phyloP scores from a whole-genome alignment of 768 basidiomycete genomes.

The Termitomyces sp. region DNA sequence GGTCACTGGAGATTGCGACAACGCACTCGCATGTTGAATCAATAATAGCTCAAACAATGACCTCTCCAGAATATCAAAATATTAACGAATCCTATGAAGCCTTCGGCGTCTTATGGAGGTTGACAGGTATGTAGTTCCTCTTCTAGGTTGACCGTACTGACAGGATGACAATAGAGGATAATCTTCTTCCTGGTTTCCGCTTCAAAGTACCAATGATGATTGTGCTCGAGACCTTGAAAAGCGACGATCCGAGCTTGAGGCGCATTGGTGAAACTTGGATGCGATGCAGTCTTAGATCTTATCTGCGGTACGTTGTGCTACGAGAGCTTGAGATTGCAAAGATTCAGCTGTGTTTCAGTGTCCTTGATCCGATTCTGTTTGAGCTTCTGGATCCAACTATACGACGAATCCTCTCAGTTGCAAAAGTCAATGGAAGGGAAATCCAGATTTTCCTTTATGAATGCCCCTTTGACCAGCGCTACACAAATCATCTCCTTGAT shows the following conservation, averaged over 20 bases:
- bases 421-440: slow-evolving; percentile 62
- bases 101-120: slow-evolving; percentile 90
- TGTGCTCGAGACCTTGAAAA: slow-evolving; percentile 79
- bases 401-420: slow-evolving; percentile 42
- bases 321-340: not conserved
- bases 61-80: slow-evolving; percentile 44
- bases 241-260: slow-evolving; percentile 67
- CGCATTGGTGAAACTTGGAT: slow-evolving; percentile 96
- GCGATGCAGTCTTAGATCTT: slow-evolving; percentile 89
- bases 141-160: not conserved
- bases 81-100: slow-evolving; percentile 70
- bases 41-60: slow-evolving; percentile 72
- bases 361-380: slow-evolving; percentile 84
- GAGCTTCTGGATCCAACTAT: slow-evolving; percentile 74
- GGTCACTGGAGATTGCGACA: slow-evolving; percentile 66
- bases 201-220: slow-evolving; percentile 87
- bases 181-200: slow-evolving; percentile 72
- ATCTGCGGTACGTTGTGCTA: slow-evolving; percentile 60
- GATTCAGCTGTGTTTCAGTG: slow-evolving; percentile 37
- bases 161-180: slow-evolving; percentile 58
- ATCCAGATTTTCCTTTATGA: slow-evolving; percentile 68
- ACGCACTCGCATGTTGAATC: slow-evolving; percentile 68
- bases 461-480: slow-evolving; percentile 73
- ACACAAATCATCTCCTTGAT: slow-evolving; percentile 72
- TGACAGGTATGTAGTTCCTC: slow-evolving; percentile 56